These are phyloP conservation scores for Diaporthe citrichinensis DNA, from an alignment of 2,329 filamentous ascomycete genomes.

Conservation along the genomic window DNA sequence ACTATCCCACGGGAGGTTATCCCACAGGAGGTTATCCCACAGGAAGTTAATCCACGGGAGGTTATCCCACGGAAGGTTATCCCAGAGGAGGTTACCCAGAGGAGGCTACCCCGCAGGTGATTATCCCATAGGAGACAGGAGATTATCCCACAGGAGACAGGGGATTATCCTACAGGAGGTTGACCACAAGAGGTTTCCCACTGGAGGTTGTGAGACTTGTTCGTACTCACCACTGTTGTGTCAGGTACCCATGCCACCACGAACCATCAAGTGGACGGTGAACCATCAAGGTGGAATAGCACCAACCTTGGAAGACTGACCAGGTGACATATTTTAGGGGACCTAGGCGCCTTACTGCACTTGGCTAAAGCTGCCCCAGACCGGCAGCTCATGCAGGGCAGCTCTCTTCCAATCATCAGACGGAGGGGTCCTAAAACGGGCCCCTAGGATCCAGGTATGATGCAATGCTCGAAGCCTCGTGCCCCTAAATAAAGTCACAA, in stretches of 20 bases:
- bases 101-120: not conserved
- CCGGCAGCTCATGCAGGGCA: not conserved
- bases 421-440: not conserved
- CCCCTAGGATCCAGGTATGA: slow-evolving; percentile 29
- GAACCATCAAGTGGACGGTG: not conserved
- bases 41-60: not conserved
- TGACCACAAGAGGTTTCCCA: not conserved
- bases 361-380: slow-evolving; percentile 18
- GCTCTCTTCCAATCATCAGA: slow-evolving; percentile 24
- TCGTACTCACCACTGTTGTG: too few relatives aligned
- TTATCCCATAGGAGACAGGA: too few relatives aligned
- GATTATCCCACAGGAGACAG: not conserved
- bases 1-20: not conserved
- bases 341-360: slow-evolving; percentile 9
- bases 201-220: not conserved
- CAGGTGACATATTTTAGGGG: slow-evolving; percentile 21
- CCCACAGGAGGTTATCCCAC: not conserved
- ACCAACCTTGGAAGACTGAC: not conserved
- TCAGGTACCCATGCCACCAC: not conserved
- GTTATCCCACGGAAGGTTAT: not conserved
- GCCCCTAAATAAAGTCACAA: slow-evolving; percentile 30
- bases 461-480: slow-evolving; percentile 28
- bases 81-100: not conserved
- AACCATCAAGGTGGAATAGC: not conserved
- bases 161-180: not conserved